These are phyloP conservation scores for Paramecium octaurelia DNA, from an alignment of 73 alveolate genomes.

Conservation along the genomic window DNA sequence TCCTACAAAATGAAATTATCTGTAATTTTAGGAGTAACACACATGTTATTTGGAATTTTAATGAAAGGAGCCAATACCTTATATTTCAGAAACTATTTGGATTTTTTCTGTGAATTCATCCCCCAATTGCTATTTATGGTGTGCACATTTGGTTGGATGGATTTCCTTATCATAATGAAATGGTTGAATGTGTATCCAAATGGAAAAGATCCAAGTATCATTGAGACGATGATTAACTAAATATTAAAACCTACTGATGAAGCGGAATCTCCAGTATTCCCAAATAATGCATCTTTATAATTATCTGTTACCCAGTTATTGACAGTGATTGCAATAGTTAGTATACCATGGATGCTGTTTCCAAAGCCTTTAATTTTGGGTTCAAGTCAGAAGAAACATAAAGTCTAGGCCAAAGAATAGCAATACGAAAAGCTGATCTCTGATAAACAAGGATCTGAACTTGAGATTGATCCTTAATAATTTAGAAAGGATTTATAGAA, in stretches of 20 bases:
- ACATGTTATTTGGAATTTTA: constrained; percentile 83
- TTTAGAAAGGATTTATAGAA: neutral
- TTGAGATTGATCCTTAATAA: constrained; percentile 26
- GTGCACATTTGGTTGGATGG: constrained; percentile 92
- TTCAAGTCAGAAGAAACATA: neutral
- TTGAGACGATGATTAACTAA: constrained; percentile 21
- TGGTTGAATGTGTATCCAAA: constrained; percentile 81
- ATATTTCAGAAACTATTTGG: constrained; percentile 64
- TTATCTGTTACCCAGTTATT: constrained; percentile 58
- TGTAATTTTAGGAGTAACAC: constrained; percentile 84
- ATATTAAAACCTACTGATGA: neutral
- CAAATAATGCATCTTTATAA: constrained; percentile 63
- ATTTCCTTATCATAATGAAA: constrained; percentile 77
- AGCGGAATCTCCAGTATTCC: constrained; percentile 66
- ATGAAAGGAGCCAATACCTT: constrained; percentile 81
- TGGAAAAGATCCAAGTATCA: constrained; percentile 76
- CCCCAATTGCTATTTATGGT: constrained; percentile 78
- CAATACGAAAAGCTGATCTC: neutral
- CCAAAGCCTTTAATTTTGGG: constrained; percentile 81
- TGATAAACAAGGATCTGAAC: neutral
- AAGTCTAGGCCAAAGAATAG: neutral
- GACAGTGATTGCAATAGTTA: constrained; percentile 73
- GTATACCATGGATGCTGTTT: constrained; percentile 91
- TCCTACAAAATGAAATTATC: constrained; percentile 88
- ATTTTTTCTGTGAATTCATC: constrained; percentile 76